Base-by-base conservation (phyloP, 106 monocot genomes). In the Dendrobium huoshanense region DNA sequence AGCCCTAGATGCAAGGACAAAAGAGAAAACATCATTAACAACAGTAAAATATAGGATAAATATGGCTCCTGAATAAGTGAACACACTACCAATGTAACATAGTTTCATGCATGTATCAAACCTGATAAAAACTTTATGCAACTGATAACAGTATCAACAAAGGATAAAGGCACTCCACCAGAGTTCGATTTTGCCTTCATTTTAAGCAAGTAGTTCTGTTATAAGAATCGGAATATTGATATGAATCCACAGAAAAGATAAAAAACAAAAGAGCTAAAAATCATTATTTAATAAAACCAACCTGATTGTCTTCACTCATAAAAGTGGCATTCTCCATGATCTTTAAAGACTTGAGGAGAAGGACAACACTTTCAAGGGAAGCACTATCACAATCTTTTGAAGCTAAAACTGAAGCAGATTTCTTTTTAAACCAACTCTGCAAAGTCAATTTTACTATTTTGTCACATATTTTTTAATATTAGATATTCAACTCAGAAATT, bases 261-360 rank as follows among this genome's bases (percentile, higher is more conserved):
- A 68, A 68, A 58, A 68, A 11, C 19, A 68, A 68, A 68, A 68
- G 68, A 68, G 68, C 29, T 59, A n/a, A 59, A 33, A 73, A n/a
- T 4, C n/a, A 8, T 31, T 45, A 73, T 9, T 72, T 73, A 41
- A 41, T 42, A 73, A 73, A 41, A 19, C 7, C 4, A 88, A 88
- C 99, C 99, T 99, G 95, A 83, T 99, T 99, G 80, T 95, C 90
- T 79, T 87, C 91, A 81, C 99, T 99, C 85, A 95, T 67, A 86
- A 95, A 99, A 78, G 93, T 95, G 13, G 95, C 99, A 85, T 99
- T 99, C 83, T 99, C 99, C 95, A 99, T 90, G 37, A 99, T 88
- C 79, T 99, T 95, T 78, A 99, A 84, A 82, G 95, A 99, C 82
- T 95, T 99, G 77, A 91, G 87, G 40, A 99, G 88, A 82, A 95